A percentile compares a stretch with the other conserved stretches of the same genome.
Evolutionary conservation across 495 filamentous ascomycete species (phyloP).

Genomic region (Penicillium crystallinum): DNA sequence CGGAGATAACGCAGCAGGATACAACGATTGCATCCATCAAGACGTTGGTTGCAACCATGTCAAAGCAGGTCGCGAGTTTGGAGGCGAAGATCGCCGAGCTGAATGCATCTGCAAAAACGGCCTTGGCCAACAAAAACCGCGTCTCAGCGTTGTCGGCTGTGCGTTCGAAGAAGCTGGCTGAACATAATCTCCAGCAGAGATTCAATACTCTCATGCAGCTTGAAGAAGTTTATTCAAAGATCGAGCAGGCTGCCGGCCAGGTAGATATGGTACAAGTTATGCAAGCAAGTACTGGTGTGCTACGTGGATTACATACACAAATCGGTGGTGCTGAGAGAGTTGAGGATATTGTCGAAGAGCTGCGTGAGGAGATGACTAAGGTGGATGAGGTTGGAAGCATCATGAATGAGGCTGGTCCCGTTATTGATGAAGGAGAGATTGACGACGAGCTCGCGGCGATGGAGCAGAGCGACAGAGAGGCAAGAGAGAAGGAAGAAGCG

Average conservation of each 20-base stretch:
- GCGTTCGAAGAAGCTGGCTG: slow-evolving; percentile 75
- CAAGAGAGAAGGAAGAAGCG: slow-evolving; percentile 47
- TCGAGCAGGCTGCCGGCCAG: slow-evolving; percentile 81
- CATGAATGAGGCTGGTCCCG: slow-evolving; percentile 56
- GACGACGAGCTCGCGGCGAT: slow-evolving; percentile 82
- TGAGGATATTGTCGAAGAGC: slow-evolving; percentile 63
- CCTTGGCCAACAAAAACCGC: slow-evolving; percentile 65
- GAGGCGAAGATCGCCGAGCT: slow-evolving; percentile 45
- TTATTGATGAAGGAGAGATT: slow-evolving; percentile 76
- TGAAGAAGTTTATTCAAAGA: slow-evolving; percentile 71
- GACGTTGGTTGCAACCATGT: slow-evolving; percentile 56
- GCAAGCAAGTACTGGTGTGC: slow-evolving; percentile 65
- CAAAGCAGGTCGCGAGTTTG: slow-evolving; percentile 59
- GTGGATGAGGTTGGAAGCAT: slow-evolving; percentile 78
- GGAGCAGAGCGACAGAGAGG: slow-evolving; percentile 59
- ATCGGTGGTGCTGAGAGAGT: slow-evolving; percentile 74
- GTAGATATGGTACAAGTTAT: slow-evolving; percentile 75
- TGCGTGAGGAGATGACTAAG: slow-evolving; percentile 74
- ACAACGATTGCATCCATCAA: slow-evolving; percentile 73
- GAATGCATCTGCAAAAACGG: slow-evolving; percentile 55
- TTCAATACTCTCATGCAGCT: slow-evolving; percentile 70
- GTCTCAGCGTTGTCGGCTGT: slow-evolving; percentile 69
- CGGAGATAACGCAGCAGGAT: slow-evolving; percentile 67
- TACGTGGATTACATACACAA: slow-evolving; percentile 67
- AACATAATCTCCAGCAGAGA: slow-evolving; percentile 62